Conservation (phyloP, 305 asterid genomes). For the Fraxinus sp. region DNA sequence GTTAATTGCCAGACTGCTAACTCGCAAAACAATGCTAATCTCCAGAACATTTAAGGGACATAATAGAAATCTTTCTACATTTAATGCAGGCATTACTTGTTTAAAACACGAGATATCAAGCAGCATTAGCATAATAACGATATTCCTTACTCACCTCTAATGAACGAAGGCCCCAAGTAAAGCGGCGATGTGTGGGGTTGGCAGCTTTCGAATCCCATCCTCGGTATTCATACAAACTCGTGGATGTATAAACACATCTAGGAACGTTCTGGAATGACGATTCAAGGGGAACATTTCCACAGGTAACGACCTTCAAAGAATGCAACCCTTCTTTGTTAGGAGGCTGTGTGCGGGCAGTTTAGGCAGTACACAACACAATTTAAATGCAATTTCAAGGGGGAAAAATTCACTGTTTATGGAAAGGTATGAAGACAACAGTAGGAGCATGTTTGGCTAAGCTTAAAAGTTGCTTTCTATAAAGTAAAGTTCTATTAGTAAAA, state of each 20-base stretch:
- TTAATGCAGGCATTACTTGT: neutral
- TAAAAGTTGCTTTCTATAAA: neutral
- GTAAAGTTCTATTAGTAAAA: neutral
- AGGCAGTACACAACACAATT: neutral
- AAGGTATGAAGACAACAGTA: neutral
- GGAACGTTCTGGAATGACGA: constrained; percentile 73
- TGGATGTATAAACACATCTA: constrained; percentile 71
- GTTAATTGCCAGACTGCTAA: neutral
- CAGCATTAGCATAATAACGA: neutral
- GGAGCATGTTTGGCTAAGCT: neutral
- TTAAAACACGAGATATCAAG: neutral
- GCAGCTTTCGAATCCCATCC: constrained; percentile 88
- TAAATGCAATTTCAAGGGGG: neutral
- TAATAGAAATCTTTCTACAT: neutral
- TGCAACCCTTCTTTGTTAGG: constrained; percentile 18
- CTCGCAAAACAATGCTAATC: neutral
- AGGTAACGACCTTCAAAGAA: constrained; percentile 64
- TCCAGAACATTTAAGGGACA: neutral
- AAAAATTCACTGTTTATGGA: neutral
- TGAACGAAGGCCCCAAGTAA: constrained; percentile 76
- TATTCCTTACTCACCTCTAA: constrained; percentile 47
- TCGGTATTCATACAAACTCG: constrained; percentile 66
- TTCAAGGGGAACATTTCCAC: constrained; percentile 79
- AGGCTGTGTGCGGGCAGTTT: neutral
- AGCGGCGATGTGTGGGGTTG: constrained; percentile 65